Percentiles rank a stretch among this genome's conserved stretches.
phyloP scores from a whole-genome alignment of 495 filamentous ascomycete species.

The Aspergillus indologenus region DNA sequence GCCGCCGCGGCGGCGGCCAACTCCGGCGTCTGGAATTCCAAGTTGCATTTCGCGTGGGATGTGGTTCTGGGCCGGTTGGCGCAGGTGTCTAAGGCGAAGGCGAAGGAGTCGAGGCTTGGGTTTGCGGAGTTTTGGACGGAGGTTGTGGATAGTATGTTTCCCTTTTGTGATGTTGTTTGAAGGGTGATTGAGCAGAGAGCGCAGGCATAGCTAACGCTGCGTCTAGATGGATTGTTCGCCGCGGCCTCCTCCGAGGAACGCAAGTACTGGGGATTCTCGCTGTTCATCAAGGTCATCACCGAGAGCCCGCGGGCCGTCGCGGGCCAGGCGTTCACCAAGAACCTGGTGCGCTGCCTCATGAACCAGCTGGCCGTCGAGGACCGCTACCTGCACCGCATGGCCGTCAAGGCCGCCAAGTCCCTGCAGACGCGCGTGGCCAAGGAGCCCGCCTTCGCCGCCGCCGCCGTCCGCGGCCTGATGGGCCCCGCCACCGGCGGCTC shows the following conservation, averaged over 20 bases:
- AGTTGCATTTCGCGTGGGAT: constrained; percentile 86
- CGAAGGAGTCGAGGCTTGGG: constrained; percentile 34
- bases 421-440: constrained; percentile 64
- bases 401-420: constrained; percentile 65
- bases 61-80: constrained; percentile 55
- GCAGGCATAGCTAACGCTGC: background rate
- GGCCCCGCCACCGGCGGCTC: constrained; percentile 62
- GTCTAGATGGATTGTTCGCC: constrained; percentile 73
- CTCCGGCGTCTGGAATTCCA: constrained; percentile 74
- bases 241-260: constrained; percentile 76
- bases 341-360: constrained; percentile 76
- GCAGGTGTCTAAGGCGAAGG: constrained; percentile 26
- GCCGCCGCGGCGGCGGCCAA: constrained; percentile 13
- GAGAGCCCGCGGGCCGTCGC: constrained; percentile 45
- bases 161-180: background rate
- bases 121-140: constrained; percentile 86
- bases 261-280: constrained; percentile 85
- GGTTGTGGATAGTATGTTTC: constrained; percentile 73
- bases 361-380: constrained; percentile 85
- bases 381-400: constrained; percentile 78
- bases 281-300: constrained; percentile 71
- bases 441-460: constrained; percentile 56
- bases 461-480: constrained; percentile 63
- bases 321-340: constrained; percentile 67
- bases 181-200: background rate